Base-by-base conservation (phyloP, 2,329 filamentous ascomycete genomes). In the Penicillium glabrum region DNA sequence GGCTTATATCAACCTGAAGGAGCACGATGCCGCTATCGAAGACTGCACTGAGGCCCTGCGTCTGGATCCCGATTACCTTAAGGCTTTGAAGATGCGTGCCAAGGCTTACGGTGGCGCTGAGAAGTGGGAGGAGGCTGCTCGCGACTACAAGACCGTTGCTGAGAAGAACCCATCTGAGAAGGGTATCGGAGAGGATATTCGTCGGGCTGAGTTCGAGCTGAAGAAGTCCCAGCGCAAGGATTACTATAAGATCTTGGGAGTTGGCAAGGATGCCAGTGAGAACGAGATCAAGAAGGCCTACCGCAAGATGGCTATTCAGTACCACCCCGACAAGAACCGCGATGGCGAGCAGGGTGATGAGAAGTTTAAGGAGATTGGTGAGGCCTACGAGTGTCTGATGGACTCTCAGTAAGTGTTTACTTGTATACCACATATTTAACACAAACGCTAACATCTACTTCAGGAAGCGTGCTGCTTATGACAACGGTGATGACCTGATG, bases 221-320 rank as follows among this genome's bases (percentile, higher is more conserved):
- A 99, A 99, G 87, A 98, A 98, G 87, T 90, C 89, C 74, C 89
- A 93, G 78, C 85, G 95, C 60, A 99, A 99, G 78, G 95, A 99
- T 72, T 98, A 96, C 79, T 99, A 99, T 82, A 97, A 97, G 84
- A 96, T 98, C 64, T 86, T 99, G 52, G 90, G 88, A 6, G 80
- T 99, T 9, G 81, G 89, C 56, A 98, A 97, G 82, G 89, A 93
- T 60, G 92, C 92, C 37, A 85, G 84, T 41, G 91, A 96, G 23
- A 82, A 82, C 56, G 86, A 95, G 53, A 95, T 99, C 80, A 99
- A 98, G 83, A 93, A 93, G 80, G 95, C 93, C 1, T 99, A 99
- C 80, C 87, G 93, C 64, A 96, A 95, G 77, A 83, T 96, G 71
- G 95, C 95, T 55, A 93, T 99, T 66, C 82, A 93, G 63, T 90